A percentile compares a stretch with the other conserved stretches of the same genome.
Evolutionary conservation across 805 yeast species (phyloP).

Genomic region (Pichia insulana): DNA sequence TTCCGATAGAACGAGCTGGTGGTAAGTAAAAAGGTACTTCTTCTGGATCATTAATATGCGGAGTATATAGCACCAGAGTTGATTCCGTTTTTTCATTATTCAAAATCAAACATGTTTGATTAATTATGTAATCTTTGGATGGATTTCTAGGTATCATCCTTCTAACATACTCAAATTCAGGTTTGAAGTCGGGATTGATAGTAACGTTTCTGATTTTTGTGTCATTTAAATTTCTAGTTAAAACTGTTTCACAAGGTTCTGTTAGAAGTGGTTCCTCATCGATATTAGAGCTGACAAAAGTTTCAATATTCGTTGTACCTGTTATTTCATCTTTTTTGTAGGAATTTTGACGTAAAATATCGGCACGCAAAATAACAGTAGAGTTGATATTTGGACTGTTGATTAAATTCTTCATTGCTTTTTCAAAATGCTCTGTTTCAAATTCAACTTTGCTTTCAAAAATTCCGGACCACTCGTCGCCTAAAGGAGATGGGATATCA

Average conservation of each 20-base stretch:
- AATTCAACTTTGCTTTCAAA: conserved; percentile 43
- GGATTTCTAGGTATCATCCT: conserved; percentile 90
- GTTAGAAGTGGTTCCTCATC: conserved; percentile 28
- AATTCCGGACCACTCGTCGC: conserved; percentile 55
- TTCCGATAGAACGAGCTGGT: conserved; percentile 68
- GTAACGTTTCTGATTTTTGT: conserved; percentile 31
- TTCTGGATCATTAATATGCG: conserved; percentile 53
- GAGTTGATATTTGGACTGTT: conserved; percentile 86
- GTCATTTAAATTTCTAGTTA: conserved; percentile 32
- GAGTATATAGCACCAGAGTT: conserved; percentile 61
- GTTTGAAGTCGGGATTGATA: conserved; percentile 22
- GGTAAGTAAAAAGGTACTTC: conserved; percentile 89
- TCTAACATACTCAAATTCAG: conserved; percentile 54
- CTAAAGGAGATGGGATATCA: conserved; percentile 37
- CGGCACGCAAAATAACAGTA: conserved; percentile 83
- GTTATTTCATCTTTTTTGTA: conserved; percentile 29
- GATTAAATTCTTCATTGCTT: conserved; percentile 73
- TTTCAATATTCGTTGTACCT: conserved; percentile 22
- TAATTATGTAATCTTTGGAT: conserved; percentile 68
- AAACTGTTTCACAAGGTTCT: conserved; percentile 17
- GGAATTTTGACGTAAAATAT: conserved; percentile 48
- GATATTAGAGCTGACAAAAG: conserved; percentile 19
- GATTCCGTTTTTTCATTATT: conserved; percentile 29
- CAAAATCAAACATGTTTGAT: conserved; percentile 69
- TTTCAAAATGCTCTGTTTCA: conserved; percentile 48